These are phyloP conservation scores for Annona squamosa DNA, from an alignment of 164 flowering plant species.

Conservation along the genomic window DNA sequence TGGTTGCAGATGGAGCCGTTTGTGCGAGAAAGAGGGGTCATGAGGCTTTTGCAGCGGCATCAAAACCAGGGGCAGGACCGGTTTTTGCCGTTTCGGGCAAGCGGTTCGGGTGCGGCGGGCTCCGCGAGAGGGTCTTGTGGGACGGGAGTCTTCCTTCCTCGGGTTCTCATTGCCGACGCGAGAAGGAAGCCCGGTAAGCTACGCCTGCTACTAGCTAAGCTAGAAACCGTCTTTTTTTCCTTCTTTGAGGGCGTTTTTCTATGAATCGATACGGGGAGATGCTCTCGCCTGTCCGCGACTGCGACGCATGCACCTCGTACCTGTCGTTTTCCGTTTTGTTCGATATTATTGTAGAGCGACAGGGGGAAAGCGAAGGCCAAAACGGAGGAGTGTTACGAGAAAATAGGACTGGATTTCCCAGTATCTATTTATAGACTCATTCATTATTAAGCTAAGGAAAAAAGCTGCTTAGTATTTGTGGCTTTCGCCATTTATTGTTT, in stretches of 20 bases:
- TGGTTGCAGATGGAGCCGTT: constrained; percentile 9
- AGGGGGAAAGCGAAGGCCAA: background rate
- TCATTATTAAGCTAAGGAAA: no score
- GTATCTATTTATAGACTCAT: no score
- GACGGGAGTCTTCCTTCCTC: constrained; percentile 43
- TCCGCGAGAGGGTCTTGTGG: constrained; percentile 23
- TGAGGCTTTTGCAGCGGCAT: constrained; percentile 13
- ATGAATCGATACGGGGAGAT: background rate
- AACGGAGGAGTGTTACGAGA: background rate
- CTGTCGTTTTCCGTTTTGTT: background rate
- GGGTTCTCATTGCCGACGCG: constrained; percentile 6
- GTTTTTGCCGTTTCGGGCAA: constrained; percentile 15
- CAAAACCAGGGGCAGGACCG: constrained; percentile 22
- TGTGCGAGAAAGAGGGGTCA: constrained; percentile 1
- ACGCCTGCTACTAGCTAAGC: no score
- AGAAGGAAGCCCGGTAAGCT: constrained; percentile 21
- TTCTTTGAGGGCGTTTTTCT: background rate
- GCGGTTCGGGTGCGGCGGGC: constrained; percentile 11
- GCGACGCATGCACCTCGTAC: background rate
- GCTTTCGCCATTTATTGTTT: no score
- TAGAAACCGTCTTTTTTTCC: background rate
- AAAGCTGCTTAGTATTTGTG: no score
- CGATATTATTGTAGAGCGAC: background rate
- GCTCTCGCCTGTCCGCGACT: background rate
- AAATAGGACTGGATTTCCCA: no score